Conservation (phyloP, 169 alveolate species). For the Blepharisma undulans region DNA sequence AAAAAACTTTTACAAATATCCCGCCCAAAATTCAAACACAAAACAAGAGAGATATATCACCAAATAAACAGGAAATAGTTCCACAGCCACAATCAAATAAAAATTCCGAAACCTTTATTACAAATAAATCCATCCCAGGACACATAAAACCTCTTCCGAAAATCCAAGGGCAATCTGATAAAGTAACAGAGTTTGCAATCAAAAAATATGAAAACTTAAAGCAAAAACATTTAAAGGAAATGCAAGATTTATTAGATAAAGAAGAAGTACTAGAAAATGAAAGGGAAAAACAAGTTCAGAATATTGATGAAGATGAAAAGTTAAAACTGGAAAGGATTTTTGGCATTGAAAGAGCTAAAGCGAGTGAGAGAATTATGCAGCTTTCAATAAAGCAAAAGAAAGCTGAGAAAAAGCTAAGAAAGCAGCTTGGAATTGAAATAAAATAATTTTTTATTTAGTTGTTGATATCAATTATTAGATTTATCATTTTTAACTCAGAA, state of each 20-base stretch:
- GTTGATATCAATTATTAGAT: not conserved
- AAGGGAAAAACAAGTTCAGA: conserved; percentile 37
- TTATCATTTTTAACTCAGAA: not conserved
- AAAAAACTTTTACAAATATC: not conserved
- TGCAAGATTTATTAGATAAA: conserved; percentile 31
- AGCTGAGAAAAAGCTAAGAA: not conserved
- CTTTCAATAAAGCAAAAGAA: not conserved
- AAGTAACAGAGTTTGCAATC: not conserved
- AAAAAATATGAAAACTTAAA: not conserved
- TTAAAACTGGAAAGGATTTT: conserved; percentile 36
- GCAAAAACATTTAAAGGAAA: not conserved
- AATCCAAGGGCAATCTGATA: not conserved
- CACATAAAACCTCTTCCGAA: not conserved
- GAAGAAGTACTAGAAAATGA: conserved; percentile 32
- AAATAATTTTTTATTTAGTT: not conserved
- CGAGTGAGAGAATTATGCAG: not conserved
- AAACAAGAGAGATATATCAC: not conserved
- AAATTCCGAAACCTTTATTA: not conserved
- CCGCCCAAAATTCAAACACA: not conserved
- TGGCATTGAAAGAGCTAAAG: conserved; percentile 53
- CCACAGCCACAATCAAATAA: not conserved
- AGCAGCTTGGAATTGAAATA: not conserved
- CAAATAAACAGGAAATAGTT: not conserved
- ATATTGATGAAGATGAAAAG: conserved; percentile 33
- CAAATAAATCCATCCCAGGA: not conserved